A percentile compares a stretch with the other conserved stretches of the same genome.
Evolutionary conservation across 306 rosid species (phyloP).

Genomic region (Castanea crenata): DNA sequence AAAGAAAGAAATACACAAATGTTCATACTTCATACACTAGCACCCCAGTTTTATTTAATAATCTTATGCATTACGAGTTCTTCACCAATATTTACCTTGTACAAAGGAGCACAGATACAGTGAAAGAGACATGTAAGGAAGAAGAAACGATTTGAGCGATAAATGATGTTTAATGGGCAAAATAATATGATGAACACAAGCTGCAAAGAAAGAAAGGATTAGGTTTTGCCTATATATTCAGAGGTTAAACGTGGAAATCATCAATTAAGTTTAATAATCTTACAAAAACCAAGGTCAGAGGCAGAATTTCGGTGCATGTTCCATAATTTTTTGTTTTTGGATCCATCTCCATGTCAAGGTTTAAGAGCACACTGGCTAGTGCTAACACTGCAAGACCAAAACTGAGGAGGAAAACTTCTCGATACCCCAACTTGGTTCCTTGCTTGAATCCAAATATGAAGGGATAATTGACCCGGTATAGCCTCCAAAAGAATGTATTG

Average conservation of each 20-base stretch:
- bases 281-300: too few species aligned
- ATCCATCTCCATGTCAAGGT: too few species aligned
- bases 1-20: background rate
- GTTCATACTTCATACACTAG: background rate
- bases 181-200: constrained; percentile 29
- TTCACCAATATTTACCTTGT: constrained; percentile 35
- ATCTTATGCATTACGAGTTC: background rate
- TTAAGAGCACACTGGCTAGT: too few species aligned
- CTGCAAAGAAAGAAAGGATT: constrained; percentile 29
- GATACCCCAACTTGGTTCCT: too few species aligned
- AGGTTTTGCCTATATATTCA: background rate
- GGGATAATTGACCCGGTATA: background rate
- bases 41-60: background rate
- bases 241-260: background rate
- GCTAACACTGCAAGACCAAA: too few species aligned
- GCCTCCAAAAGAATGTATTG: constrained; percentile 55
- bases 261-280: too few species aligned
- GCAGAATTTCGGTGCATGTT: too few species aligned
- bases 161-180: constrained; percentile 58
- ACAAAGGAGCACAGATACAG: constrained; percentile 56
- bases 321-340: too few species aligned
- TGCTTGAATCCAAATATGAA: too few species aligned
- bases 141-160: constrained; percentile 62
- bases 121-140: constrained; percentile 49
- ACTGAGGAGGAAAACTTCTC: too few species aligned